A percentile compares a stretch with the other conserved stretches of the same genome.
These are phyloP conservation scores for Gossypium mustelinum DNA, from an alignment of 345 rosid genomes.

Conservation along the genomic window DNA sequence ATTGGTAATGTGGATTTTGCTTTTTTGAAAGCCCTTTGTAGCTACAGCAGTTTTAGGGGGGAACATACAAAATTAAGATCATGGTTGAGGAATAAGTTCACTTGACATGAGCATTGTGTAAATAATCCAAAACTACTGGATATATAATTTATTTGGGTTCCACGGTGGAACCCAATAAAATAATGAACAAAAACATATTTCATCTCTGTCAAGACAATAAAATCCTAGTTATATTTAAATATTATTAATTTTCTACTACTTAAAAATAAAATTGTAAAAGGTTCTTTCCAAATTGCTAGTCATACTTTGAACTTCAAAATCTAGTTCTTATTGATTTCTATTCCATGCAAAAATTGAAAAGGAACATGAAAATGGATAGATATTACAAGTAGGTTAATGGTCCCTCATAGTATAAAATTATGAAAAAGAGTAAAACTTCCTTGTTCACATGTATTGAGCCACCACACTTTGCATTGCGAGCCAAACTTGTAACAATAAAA, in stretches of 20 bases:
- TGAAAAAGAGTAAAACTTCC: background rate
- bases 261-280: background rate
- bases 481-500: background rate
- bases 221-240: background rate
- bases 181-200: background rate
- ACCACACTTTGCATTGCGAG: background rate
- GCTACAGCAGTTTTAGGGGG: background rate
- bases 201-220: background rate
- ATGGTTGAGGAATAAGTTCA: background rate
- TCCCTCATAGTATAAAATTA: background rate
- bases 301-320: background rate
- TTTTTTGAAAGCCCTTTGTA: conserved; percentile 17
- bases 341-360: background rate
- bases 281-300: background rate
- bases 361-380: background rate
- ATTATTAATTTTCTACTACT: background rate
- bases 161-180: background rate
- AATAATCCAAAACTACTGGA: background rate
- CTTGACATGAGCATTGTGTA: no score
- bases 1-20: conserved; percentile 23
- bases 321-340: background rate
- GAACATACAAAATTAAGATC: background rate
- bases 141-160: background rate
- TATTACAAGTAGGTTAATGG: background rate
- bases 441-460: background rate